Evolutionary conservation across 805 yeast species (phyloP).

Genomic region (Wickerhamomyces xylosicus): DNA sequence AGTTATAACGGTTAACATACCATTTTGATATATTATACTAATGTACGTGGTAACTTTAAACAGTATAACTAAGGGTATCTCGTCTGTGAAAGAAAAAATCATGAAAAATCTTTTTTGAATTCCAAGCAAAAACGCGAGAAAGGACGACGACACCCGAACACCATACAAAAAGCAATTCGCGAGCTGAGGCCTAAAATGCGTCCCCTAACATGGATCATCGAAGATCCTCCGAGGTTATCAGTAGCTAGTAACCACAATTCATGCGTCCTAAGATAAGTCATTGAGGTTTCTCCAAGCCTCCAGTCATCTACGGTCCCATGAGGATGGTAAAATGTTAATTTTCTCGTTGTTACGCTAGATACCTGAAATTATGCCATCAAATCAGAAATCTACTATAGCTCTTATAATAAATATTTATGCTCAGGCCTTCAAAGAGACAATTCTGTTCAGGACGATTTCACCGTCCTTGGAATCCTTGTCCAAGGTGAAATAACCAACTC

Average conservation of each 20-base stretch:
- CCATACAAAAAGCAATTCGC: neutral
- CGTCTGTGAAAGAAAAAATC: neutral
- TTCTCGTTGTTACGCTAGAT: no score
- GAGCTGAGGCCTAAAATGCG: no score
- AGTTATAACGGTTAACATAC: neutral
- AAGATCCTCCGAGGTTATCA: no score
- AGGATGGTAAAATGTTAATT: no score
- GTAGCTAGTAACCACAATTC: no score
- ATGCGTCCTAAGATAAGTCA: no score
- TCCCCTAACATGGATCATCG: no score
- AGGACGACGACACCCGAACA: constrained; percentile 1
- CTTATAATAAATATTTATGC: no score
- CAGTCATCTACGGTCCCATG: no score
- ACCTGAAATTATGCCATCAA: no score
- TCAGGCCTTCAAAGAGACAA: constrained; percentile 81
- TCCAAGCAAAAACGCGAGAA: constrained; percentile 1
- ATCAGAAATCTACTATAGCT: no score
- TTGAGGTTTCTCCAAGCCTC: no score
- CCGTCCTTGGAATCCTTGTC: constrained; percentile 66
- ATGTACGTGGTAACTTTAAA: neutral
- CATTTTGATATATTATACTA: neutral
- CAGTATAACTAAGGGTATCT: neutral
- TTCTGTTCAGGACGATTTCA: constrained; percentile 70
- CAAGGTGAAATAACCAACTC: constrained; percentile 91
- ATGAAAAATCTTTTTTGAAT: neutral